Percentiles rank a stretch among this genome's conserved stretches.
These are phyloP conservation scores for Bruguiera parviflora DNA, from an alignment of 345 rosid genomes.

Conservation along the genomic window DNA sequence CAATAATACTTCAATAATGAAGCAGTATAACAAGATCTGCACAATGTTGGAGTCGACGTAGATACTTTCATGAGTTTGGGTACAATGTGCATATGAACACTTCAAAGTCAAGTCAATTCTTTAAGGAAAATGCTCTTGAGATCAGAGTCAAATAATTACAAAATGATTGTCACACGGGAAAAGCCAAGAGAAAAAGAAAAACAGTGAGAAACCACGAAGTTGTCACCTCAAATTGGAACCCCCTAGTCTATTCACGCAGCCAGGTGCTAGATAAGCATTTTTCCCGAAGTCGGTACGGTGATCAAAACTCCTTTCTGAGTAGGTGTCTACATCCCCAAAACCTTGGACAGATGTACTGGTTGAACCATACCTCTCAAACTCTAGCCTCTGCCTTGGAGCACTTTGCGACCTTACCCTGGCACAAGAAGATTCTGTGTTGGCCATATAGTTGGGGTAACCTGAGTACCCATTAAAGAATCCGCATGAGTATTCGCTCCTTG, in stretches of 20 bases:
- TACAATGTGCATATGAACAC: background rate
- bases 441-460: slow-evolving; percentile 36
- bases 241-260: slow-evolving; percentile 31
- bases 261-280: slow-evolving; percentile 30
- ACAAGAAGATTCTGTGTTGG: slow-evolving; percentile 35
- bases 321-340: slow-evolving; percentile 32
- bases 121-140: background rate
- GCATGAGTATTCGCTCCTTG: slow-evolving; percentile 29
- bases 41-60: too few species aligned
- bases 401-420: slow-evolving; percentile 77
- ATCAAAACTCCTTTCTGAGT: slow-evolving; percentile 42
- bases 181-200: background rate
- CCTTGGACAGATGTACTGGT: slow-evolving; percentile 42
- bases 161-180: slow-evolving; percentile 16
- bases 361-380: slow-evolving; percentile 45
- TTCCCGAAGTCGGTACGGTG: slow-evolving; percentile 37
- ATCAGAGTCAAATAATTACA: slow-evolving; percentile 33
- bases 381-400: slow-evolving; percentile 90
- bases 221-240: slow-evolving; percentile 36
- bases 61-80: background rate
- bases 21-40: background rate
- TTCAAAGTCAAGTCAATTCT: background rate
- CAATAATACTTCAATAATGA: background rate
- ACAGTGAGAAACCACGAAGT: background rate
- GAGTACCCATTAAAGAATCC: slow-evolving; percentile 29